A percentile compares a stretch with the other conserved stretches of the same genome.
phyloP scores from a whole-genome alignment of 305 asterid species.

The Euphrasia arctica region DNA sequence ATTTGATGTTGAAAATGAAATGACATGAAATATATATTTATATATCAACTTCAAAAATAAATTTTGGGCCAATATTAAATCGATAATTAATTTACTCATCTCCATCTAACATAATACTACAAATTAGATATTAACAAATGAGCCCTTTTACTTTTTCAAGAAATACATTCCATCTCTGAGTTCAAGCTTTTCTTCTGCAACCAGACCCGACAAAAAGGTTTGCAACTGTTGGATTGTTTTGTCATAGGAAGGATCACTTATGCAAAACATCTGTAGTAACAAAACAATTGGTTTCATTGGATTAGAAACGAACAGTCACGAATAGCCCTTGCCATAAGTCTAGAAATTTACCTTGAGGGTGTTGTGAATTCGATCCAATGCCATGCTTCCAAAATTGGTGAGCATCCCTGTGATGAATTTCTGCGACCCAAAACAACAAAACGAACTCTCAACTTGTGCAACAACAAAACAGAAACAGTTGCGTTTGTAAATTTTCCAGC shows the following conservation, averaged over 20 bases:
- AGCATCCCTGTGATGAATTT: conserved; percentile 94
- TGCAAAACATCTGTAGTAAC: conserved; percentile 98
- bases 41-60: too few species aligned
- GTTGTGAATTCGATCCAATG: conserved; percentile 92
- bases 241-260: conserved; percentile 86
- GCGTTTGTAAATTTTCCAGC: conserved; percentile 9
- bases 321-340: neutral
- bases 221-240: conserved; percentile 92
- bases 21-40: too few species aligned
- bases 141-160: conserved; percentile 54
- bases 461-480: neutral
- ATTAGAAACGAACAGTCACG: neutral
- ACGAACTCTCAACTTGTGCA: neutral
- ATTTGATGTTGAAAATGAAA: too few species aligned
- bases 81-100: conserved; percentile 3
- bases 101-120: neutral
- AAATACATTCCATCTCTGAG: conserved; percentile 67
- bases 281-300: neutral
- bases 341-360: conserved; percentile 72
- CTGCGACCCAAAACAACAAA: conserved; percentile 38
- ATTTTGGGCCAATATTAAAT: neutral
- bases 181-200: conserved; percentile 93
- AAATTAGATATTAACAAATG: neutral
- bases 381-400: conserved; percentile 94
- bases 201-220: conserved; percentile 78